Conservation (phyloP, 192 early-diverging fungal genomes). For the Rhizophagus sp. region DNA sequence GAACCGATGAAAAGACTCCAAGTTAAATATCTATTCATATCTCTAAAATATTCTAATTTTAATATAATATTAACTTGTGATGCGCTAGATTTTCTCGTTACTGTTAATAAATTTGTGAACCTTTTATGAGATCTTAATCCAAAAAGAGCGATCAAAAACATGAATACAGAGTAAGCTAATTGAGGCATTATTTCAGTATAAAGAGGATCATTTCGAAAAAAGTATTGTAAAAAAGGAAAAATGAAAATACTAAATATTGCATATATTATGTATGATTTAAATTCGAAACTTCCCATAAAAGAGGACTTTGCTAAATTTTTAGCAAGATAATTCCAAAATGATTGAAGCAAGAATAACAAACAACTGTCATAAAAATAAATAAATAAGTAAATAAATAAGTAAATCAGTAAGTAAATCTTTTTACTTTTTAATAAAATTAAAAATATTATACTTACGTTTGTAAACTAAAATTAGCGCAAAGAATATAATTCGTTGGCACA, state of each 20-base stretch:
- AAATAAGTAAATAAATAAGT: not conserved
- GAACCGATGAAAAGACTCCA: slow-evolving; percentile 20
- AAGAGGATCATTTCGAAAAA: slow-evolving; percentile 28
- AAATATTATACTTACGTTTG: slow-evolving; percentile 40
- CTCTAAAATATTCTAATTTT: slow-evolving; percentile 28
- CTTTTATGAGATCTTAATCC: slow-evolving; percentile 23
- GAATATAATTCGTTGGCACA: slow-evolving; percentile 35
- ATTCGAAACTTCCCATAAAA: slow-evolving; percentile 49
- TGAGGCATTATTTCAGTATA: slow-evolving; percentile 45
- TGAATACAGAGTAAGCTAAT: slow-evolving; percentile 37
- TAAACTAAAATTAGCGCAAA: slow-evolving; percentile 41
- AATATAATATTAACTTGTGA: not conserved
- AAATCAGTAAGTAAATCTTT: not conserved
- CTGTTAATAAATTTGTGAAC: slow-evolving; percentile 14
- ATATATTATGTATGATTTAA: slow-evolving; percentile 45
- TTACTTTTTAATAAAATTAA: too few relatives aligned
- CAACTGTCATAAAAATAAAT: slow-evolving; percentile 32
- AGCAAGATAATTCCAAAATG: slow-evolving; percentile 48
- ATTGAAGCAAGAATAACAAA: slow-evolving; percentile 43
- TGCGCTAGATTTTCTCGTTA: not conserved
- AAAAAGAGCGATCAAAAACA: slow-evolving; percentile 12
- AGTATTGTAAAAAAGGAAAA: slow-evolving; percentile 42
- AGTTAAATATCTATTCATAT: slow-evolving; percentile 27
- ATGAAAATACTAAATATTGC: slow-evolving; percentile 36
- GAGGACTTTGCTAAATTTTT: slow-evolving; percentile 41